Evolutionary conservation across 148 eudicot genomes (phyloP).

Genomic region (Nepenthes mirabilis): DNA sequence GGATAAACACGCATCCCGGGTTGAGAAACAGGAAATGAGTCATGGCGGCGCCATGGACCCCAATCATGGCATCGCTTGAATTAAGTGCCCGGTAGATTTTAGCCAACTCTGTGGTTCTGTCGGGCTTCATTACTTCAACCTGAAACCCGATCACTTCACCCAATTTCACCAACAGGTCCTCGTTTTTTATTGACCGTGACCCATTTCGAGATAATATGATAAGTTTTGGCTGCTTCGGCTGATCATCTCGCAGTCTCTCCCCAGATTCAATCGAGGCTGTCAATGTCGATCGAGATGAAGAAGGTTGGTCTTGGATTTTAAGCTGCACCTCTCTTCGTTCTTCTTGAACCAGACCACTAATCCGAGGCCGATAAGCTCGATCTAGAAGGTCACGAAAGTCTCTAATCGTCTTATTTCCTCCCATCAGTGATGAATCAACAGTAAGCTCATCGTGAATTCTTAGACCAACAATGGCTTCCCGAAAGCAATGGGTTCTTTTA

Average conservation of each 20-base stretch:
- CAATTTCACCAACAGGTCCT: constrained; percentile 47
- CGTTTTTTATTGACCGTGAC: constrained; percentile 61
- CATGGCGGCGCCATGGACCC: constrained; percentile 94
- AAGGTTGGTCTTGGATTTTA: constrained; percentile 3
- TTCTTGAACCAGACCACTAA: constrained; percentile 38
- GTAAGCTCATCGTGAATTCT: constrained; percentile 75
- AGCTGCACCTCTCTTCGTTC: constrained; percentile 31
- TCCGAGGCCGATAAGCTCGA: constrained; percentile 66
- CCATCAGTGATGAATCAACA: constrained; percentile 45
- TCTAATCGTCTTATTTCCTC: constrained; percentile 31
- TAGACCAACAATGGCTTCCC: constrained; percentile 72
- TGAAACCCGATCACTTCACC: constrained; percentile 58
- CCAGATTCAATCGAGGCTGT: neutral
- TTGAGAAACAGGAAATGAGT: constrained; percentile 66
- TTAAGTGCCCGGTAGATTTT: constrained; percentile 50
- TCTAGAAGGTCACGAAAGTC: constrained; percentile 59
- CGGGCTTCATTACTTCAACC: constrained; percentile 50
- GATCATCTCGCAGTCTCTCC: neutral
- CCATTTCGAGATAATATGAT: constrained; percentile 59
- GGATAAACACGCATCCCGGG: constrained; percentile 66
- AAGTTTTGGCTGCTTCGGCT: constrained; percentile 39
- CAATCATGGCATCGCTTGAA: constrained; percentile 69
- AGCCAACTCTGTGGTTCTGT: constrained; percentile 50
- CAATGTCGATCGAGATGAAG: constrained; percentile 12
- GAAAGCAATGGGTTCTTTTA: constrained; percentile 64